These are phyloP conservation scores for Anastatica hierochuntica DNA, from an alignment of 345 rosid genomes.

Conservation along the genomic window DNA sequence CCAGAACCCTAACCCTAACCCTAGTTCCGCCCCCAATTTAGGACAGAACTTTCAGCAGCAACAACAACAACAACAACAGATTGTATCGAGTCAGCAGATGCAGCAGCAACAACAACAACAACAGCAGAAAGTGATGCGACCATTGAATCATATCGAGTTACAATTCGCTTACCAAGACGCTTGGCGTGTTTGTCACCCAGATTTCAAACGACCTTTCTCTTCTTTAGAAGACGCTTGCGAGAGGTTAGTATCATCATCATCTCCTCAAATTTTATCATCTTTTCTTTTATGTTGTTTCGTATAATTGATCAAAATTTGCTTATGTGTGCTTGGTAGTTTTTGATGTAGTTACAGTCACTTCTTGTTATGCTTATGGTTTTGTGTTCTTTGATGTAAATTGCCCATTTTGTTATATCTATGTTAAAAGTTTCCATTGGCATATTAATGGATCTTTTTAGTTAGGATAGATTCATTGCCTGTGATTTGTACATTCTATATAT, in stretches of 20 bases:
- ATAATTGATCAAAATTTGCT: too few relatives aligned
- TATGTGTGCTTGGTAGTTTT: too few relatives aligned
- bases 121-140: constrained; percentile 57
- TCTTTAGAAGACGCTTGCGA: constrained; percentile 93
- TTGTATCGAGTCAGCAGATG: constrained; percentile 21
- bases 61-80: constrained; percentile 19
- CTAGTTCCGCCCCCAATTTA: constrained; percentile 30
- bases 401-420: not conserved
- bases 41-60: constrained; percentile 27
- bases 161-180: constrained; percentile 96
- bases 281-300: not conserved
- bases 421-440: not conserved
- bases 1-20: constrained; percentile 28
- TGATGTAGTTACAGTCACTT: too few relatives aligned
- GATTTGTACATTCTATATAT: not conserved
- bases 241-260: too few relatives aligned
- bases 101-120: constrained; percentile 30
- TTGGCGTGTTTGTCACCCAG: constrained; percentile 92
- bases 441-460: not conserved
- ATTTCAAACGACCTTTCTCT: constrained; percentile 82
- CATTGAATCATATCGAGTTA: constrained; percentile 73
- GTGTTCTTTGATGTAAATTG: not conserved
- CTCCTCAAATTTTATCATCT: not conserved
- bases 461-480: constrained; percentile 1
- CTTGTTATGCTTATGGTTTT: not conserved